phyloP scores from a whole-genome alignment of 495 filamentous ascomycete species.

The Penicillium pancosmium region DNA sequence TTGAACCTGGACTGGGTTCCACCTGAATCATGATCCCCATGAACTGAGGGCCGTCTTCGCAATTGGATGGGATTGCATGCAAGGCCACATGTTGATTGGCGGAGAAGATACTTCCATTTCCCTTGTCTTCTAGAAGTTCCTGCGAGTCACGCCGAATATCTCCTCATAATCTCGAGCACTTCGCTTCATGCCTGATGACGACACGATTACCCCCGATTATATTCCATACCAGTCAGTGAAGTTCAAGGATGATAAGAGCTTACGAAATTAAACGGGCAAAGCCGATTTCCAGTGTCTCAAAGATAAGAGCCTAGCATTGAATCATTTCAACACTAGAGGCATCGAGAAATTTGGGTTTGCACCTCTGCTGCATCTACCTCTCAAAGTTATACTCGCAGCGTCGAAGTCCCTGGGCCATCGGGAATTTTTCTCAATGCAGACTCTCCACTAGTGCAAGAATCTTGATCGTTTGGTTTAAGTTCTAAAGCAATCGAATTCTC shows the following conservation, averaged over 20 bases:
- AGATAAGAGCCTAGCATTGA: not conserved
- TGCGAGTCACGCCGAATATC: not conserved
- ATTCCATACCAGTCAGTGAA: not conserved
- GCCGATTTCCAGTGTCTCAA: not conserved
- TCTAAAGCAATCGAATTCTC: too few species aligned
- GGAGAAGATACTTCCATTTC: slow-evolving; percentile 1
- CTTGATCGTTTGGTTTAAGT: too few species aligned
- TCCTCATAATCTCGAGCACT: not conserved
- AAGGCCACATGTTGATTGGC: not conserved
- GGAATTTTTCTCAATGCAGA: too few species aligned
- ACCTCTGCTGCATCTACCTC: not conserved
- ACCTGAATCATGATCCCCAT: not conserved
- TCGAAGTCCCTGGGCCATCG: too few species aligned
- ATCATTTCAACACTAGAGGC: not conserved
- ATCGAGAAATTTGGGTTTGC: too few species aligned
- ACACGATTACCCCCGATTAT: not conserved
- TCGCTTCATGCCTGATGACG: not conserved
- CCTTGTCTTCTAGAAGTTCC: not conserved
- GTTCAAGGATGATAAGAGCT: not conserved
- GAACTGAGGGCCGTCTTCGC: not conserved
- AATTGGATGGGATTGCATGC: not conserved
- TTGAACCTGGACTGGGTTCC: not conserved
- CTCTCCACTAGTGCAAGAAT: too few species aligned
- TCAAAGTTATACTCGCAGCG: not conserved
- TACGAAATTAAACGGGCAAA: not conserved